phyloP scores from a whole-genome alignment of 805 yeast genomes.

The Saccharomycopsis sp. region DNA sequence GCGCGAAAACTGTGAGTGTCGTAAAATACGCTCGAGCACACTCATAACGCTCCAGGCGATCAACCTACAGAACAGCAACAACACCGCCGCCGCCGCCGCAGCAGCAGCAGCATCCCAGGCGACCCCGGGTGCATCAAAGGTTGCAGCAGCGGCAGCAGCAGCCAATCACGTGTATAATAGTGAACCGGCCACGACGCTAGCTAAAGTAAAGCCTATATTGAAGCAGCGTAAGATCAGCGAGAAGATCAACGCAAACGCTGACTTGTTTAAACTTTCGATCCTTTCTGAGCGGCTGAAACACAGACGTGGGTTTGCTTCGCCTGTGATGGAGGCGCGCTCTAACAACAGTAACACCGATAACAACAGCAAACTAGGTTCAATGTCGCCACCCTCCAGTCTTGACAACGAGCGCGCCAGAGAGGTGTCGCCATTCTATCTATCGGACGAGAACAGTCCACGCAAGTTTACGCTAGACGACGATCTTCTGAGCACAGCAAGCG shows the following conservation, averaged over 20 bases:
- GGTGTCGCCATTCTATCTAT: not conserved
- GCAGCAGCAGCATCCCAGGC: not conserved
- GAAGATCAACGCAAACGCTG: conserved; percentile 40
- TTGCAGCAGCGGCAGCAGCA: not conserved
- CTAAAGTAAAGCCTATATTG: conserved; percentile 36
- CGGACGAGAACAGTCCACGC: not conserved
- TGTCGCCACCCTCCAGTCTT: not conserved
- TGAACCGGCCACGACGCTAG: not conserved
- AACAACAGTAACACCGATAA: not conserved
- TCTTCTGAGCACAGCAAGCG: not conserved
- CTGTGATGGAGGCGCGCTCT: not conserved
- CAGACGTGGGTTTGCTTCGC: not conserved
- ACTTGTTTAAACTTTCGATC: conserved; percentile 22
- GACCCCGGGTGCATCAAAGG: not conserved
- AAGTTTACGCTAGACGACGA: not conserved
- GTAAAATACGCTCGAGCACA: not conserved
- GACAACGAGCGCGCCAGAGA: not conserved
- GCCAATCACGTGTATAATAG: not conserved
- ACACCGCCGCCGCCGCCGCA: not conserved
- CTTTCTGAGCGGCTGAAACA: not conserved
- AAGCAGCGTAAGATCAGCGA: conserved; percentile 41
- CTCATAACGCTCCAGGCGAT: not conserved
- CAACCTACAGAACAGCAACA: not conserved
- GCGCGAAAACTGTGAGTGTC: too few species aligned
- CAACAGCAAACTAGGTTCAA: not conserved